Conservation (phyloP, 2,329 filamentous ascomycete genomes). For the Parastagonospora nodorum region DNA sequence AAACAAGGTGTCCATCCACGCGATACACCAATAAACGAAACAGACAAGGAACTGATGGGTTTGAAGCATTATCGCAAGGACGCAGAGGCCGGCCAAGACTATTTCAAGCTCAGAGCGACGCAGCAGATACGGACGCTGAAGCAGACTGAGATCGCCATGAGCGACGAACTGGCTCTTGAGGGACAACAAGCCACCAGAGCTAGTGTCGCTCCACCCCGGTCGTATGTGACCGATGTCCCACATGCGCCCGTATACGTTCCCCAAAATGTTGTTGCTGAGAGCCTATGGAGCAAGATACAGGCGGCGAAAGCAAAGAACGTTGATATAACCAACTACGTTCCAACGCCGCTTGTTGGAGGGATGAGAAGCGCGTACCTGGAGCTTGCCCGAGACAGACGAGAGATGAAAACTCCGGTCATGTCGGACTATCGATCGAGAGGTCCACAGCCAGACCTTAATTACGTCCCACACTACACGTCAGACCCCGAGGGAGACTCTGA, state of each 20-base stretch:
- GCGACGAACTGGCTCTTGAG: constrained; percentile 29
- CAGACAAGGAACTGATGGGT: constrained; percentile 13
- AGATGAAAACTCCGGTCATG: background rate
- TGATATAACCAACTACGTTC: constrained; percentile 22
- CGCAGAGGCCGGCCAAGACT: constrained; percentile 21
- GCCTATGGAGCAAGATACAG: constrained; percentile 13
- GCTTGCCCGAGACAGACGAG: constrained; percentile 7
- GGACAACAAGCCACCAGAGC: constrained; percentile 23
- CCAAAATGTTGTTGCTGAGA: constrained; percentile 8
- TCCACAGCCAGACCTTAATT: no score
- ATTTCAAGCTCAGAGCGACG: constrained; percentile 19
- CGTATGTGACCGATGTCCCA: constrained; percentile 33
- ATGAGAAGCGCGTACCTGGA: constrained; percentile 28
- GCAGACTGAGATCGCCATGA: constrained; percentile 34
- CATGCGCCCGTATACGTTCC: constrained; percentile 16
- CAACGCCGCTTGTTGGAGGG: constrained; percentile 19
- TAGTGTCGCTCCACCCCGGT: constrained; percentile 7
- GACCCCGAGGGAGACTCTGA: no score
- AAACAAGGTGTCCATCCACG: constrained; percentile 24
- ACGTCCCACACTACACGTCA: no score
- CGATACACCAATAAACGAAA: constrained; percentile 23
- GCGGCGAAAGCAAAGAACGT: constrained; percentile 1
- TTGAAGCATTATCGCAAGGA: constrained; percentile 35
- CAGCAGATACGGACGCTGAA: constrained; percentile 17
- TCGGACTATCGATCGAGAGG: background rate